Conservation (phyloP, 2,329 filamentous ascomycete genomes). For the Epichloe glyceriae region DNA sequence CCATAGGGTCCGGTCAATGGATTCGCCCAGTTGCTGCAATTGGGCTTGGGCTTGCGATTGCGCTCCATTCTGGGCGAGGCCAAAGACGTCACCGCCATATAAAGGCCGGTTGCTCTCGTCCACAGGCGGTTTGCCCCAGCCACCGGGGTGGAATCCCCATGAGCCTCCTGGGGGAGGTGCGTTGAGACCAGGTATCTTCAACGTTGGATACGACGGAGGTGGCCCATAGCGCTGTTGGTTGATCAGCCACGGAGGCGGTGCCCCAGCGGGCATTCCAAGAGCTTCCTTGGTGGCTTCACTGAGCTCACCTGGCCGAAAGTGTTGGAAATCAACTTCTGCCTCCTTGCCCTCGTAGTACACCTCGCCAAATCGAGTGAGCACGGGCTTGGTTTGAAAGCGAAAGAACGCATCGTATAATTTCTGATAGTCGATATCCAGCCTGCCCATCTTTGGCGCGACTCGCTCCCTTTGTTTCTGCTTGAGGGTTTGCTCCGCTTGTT, state of each 20-base stretch:
- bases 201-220: slow-evolving; percentile 86
- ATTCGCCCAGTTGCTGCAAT: slow-evolving; percentile 46
- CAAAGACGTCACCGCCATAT: slow-evolving; percentile 91
- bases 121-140: slow-evolving; percentile 90
- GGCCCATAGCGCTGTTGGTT: slow-evolving; percentile 91
- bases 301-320: slow-evolving; percentile 80
- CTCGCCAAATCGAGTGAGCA: slow-evolving; percentile 86
- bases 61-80: slow-evolving; percentile 42
- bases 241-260: slow-evolving; percentile 92
- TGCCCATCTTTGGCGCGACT: slow-evolving; percentile 91
- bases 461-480: slow-evolving; percentile 94
- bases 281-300: slow-evolving; percentile 85
- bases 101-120: slow-evolving; percentile 86
- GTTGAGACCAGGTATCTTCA: slow-evolving; percentile 90
- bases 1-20: slow-evolving; percentile 80
- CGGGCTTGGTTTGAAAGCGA: slow-evolving; percentile 90
- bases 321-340: slow-evolving; percentile 85
- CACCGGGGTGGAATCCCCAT: slow-evolving; percentile 93
- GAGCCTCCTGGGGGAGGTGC: slow-evolving; percentile 82
- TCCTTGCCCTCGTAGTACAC: slow-evolving; percentile 99
- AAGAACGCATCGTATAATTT: slow-evolving; percentile 98
- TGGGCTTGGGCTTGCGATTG: slow-evolving; percentile 26
- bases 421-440: slow-evolving; percentile 95
- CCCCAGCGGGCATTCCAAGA: slow-evolving; percentile 82
- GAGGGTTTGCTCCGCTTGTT: slow-evolving; percentile 79